These are phyloP conservation scores for Gentiana dahurica DNA, from an alignment of 257 asterid genomes.

Conservation along the genomic window DNA sequence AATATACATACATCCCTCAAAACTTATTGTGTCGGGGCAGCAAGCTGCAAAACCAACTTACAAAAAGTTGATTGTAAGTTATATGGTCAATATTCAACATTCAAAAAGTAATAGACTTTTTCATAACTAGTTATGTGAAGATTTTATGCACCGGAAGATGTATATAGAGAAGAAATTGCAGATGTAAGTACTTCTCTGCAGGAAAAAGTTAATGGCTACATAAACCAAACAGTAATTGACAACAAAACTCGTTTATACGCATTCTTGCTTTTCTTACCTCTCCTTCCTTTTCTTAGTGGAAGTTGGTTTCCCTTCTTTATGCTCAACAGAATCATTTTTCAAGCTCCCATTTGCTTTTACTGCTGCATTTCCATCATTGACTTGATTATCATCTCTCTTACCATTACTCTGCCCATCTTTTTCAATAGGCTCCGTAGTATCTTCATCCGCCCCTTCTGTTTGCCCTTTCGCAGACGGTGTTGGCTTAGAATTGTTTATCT, in stretches of 20 bases:
- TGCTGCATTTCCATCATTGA: not conserved
- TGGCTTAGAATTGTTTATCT: slow-evolving; percentile 57
- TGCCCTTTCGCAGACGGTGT: slow-evolving; percentile 24
- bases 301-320: slow-evolving; percentile 14
- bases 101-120: no score
- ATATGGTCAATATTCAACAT: no score
- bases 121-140: no score
- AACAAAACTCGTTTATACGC: no score
- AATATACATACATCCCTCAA: no score
- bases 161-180: no score
- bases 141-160: no score
- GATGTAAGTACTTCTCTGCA: slow-evolving; percentile 7
- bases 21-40: no score
- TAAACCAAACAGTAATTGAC: no score
- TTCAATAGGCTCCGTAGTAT: slow-evolving; percentile 21
- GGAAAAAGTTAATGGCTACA: not conserved
- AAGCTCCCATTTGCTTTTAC: slow-evolving; percentile 12
- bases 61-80: no score
- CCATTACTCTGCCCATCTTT: slow-evolving; percentile 6
- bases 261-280: slow-evolving; percentile 8
- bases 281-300: slow-evolving; percentile 25
- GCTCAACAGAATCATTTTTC: slow-evolving; percentile 11
- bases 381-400: slow-evolving; percentile 22
- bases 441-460: slow-evolving; percentile 46
- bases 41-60: no score